Conservation (phyloP, 106 monocot genomes). For the Narthecium ossifragum region DNA sequence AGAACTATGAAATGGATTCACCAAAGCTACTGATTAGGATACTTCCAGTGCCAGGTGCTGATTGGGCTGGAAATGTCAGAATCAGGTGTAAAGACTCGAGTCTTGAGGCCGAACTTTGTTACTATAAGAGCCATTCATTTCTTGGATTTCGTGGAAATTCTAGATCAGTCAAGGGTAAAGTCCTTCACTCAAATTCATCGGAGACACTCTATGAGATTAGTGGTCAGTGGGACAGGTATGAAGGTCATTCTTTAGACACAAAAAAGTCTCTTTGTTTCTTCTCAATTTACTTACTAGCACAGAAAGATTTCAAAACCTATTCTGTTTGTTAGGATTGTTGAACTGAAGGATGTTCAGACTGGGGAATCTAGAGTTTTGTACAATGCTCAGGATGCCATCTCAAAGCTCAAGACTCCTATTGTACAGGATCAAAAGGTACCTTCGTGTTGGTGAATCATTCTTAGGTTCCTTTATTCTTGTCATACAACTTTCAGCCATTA, state of each 20-base stretch:
- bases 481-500: too few relatives aligned
- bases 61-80: constrained; percentile 66
- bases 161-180: constrained; percentile 54
- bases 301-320: background rate
- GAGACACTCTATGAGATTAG: constrained; percentile 61
- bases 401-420: constrained; percentile 52
- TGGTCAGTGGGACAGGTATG: constrained; percentile 85
- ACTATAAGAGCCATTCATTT: constrained; percentile 44
- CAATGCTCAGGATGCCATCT: constrained; percentile 62
- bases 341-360: constrained; percentile 61
- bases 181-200: constrained; percentile 34
- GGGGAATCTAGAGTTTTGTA: constrained; percentile 46
- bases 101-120: constrained; percentile 57
- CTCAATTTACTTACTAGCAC: background rate
- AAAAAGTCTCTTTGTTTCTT: background rate
- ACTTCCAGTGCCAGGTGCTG: constrained; percentile 49
- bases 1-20: constrained; percentile 69
- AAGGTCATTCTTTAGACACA: background rate
- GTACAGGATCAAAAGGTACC: constrained; percentile 56
- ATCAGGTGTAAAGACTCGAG: constrained; percentile 63
- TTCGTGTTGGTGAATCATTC: background rate
- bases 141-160: constrained; percentile 70
- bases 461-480: too few relatives aligned
- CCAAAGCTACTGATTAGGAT: constrained; percentile 70
- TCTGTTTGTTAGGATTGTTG: constrained; percentile 29